These are phyloP conservation scores for Gossypium schwendimanii DNA, from an alignment of 441 rosid genomes.

Conservation along the genomic window DNA sequence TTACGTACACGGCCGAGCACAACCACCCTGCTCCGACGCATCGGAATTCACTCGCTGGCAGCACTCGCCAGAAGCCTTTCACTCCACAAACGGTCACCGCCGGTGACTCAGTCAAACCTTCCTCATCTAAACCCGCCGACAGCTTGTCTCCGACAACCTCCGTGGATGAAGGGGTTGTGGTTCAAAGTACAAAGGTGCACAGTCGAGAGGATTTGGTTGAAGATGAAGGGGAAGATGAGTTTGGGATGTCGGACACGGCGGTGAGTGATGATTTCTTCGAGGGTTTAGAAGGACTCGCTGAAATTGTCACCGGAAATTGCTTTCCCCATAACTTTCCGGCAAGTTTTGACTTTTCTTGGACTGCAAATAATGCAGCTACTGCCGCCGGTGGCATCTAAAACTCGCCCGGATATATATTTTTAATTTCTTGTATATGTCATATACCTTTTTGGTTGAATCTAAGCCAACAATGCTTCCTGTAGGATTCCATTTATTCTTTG, in stretches of 20 bases:
- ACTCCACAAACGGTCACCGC: constrained; percentile 28
- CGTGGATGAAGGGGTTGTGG: constrained; percentile 35
- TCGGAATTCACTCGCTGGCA: constrained; percentile 87
- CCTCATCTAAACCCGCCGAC: constrained; percentile 22
- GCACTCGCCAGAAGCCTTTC: constrained; percentile 62
- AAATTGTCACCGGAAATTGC: constrained; percentile 34
- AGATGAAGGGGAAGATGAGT: constrained; percentile 51
- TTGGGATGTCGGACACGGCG: constrained; percentile 52
- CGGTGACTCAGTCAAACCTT: constrained; percentile 24
- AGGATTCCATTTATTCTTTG: constrained; percentile 14
- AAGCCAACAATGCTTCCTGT: constrained; percentile 6
- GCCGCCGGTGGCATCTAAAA: constrained; percentile 51
- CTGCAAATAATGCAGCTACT: constrained; percentile 39
- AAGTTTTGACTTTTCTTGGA: constrained; percentile 60
- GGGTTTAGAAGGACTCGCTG: constrained; percentile 59
- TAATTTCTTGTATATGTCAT: constrained; percentile 4
- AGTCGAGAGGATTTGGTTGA: constrained; percentile 46
- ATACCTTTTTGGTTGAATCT: constrained; percentile 15
- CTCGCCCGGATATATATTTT: neutral
- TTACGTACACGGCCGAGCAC: constrained; percentile 89
- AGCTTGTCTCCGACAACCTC: constrained; percentile 60
- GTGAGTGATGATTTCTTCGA: constrained; percentile 68
- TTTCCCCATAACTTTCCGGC: constrained; percentile 50
- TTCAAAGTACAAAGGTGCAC: constrained; percentile 31
- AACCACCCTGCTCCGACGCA: constrained; percentile 89